Evolutionary conservation across 1,139 yeast species (phyloP).

Genomic region (Suhomyces coccinellae): DNA sequence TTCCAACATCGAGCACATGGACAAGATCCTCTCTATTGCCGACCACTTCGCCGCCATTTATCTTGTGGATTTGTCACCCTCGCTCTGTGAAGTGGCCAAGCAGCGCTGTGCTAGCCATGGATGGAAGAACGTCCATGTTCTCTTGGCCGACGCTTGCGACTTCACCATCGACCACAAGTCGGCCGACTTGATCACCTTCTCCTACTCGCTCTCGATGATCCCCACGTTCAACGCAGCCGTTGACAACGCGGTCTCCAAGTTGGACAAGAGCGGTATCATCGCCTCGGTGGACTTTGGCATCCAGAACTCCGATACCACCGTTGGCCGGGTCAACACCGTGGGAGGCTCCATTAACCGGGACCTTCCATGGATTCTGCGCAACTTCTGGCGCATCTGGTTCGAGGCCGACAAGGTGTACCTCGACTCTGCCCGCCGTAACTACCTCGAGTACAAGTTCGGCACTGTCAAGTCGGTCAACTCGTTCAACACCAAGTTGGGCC

Average conservation of each 20-base stretch:
- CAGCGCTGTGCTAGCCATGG: conserved; percentile 52
- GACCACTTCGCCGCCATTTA: conserved; percentile 62
- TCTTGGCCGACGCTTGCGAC: conserved; percentile 75
- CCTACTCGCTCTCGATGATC: conserved; percentile 82
- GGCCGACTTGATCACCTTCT: conserved; percentile 69
- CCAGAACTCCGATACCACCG: conserved; percentile 61
- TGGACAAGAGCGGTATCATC: conserved; percentile 58
- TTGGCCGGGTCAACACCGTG: conserved; percentile 71
- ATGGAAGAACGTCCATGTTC: conserved; percentile 66
- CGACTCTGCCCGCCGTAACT: conserved; percentile 80
- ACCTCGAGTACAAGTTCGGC: conserved; percentile 78
- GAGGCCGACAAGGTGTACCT: conserved; percentile 80
- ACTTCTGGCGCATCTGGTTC: conserved; percentile 87
- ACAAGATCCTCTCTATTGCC: conserved; percentile 50
- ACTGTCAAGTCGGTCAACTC: conserved; percentile 72
- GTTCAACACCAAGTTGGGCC: conserved; percentile 63
- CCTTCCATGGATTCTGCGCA: conserved; percentile 73
- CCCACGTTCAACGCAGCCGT: conserved; percentile 81
- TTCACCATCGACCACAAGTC: conserved; percentile 49
- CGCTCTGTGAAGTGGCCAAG: conserved; percentile 70
- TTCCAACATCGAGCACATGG: conserved; percentile 75
- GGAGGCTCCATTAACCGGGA: conserved; percentile 74
- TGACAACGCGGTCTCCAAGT: conserved; percentile 59
- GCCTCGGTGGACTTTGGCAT: conserved; percentile 82
- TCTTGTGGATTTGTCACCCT: conserved; percentile 74